A percentile compares a stretch with the other conserved stretches of the same genome.
Conservation (phyloP, 495 filamentous ascomycete genomes). For the Penicillium bovifimosum region DNA sequence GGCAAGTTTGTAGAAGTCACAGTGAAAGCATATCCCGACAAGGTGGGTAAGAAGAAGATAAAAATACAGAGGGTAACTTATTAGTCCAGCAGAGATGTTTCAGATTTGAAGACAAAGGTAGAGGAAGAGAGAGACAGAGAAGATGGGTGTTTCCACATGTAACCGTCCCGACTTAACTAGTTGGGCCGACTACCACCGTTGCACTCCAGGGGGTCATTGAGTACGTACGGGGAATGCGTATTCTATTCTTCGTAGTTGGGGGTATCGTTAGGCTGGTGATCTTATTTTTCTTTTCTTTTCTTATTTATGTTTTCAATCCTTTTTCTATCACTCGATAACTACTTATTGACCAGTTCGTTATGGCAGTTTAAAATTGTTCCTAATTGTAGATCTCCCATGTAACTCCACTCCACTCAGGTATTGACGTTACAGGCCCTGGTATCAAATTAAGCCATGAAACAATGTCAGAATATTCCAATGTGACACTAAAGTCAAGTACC, state of each 20-base stretch:
- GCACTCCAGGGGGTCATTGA: slow-evolving; percentile 33
- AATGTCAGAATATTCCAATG: no score
- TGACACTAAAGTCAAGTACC: no score
- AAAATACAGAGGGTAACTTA: background rate
- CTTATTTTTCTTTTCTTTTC: background rate
- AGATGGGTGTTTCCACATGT: slow-evolving; percentile 21
- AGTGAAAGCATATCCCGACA: background rate
- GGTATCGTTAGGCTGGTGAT: background rate
- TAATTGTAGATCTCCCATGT: no score
- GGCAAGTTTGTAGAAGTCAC: background rate
- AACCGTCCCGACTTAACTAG: slow-evolving; percentile 34
- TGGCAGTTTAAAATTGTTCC: no score
- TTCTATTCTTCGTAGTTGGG: background rate
- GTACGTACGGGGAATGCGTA: slow-evolving; percentile 22
- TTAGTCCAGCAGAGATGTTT: background rate
- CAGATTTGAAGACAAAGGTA: background rate
- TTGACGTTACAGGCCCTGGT: no score
- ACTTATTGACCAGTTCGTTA: background rate
- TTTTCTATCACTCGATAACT: background rate
- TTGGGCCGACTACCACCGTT: slow-evolving; percentile 41
- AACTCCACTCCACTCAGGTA: background rate
- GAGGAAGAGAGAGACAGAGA: background rate
- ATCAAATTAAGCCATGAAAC: no score
- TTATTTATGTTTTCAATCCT: no score
- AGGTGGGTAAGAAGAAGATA: background rate